A percentile compares a stretch with the other conserved stretches of the same genome.
These are phyloP conservation scores for Quercus gilva DNA, from an alignment of 306 rosid genomes.

Conservation along the genomic window DNA sequence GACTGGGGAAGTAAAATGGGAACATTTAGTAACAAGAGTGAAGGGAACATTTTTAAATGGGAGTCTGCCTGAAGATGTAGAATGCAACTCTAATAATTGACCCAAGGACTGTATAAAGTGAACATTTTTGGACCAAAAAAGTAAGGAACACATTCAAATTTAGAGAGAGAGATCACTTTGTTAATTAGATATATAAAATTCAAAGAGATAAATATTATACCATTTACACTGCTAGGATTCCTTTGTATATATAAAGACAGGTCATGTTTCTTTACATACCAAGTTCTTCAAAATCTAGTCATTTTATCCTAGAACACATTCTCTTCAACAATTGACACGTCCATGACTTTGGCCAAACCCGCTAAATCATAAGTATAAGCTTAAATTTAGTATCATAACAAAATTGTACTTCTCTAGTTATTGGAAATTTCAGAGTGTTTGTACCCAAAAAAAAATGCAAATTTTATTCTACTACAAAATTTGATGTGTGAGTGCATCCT, in stretches of 20 bases:
- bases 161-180: not conserved
- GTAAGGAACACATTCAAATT: not conserved
- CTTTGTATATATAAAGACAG: not conserved
- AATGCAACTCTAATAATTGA: not conserved
- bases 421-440: slow-evolving; percentile 20
- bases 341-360: slow-evolving; percentile 27
- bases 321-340: slow-evolving; percentile 32
- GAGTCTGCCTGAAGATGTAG: not conserved
- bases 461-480: not conserved
- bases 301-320: slow-evolving; percentile 30
- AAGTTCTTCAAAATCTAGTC: slow-evolving; percentile 4
- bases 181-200: not conserved
- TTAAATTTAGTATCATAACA: slow-evolving; percentile 11
- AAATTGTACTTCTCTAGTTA: not conserved
- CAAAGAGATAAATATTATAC: not conserved
- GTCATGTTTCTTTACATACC: slow-evolving; percentile 6
- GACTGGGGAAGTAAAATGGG: not conserved
- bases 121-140: not conserved
- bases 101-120: not conserved
- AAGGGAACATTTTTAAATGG: not conserved
- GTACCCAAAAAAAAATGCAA: not conserved
- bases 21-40: not conserved
- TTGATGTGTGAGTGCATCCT: not conserved
- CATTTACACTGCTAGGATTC: not conserved
- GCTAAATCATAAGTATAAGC: slow-evolving; percentile 24